Percentiles rank a stretch among this genome's conserved stretches.
Evolutionary conservation across 805 yeast genomes (phyloP).

Genomic region (Metschnikowia henanensis): DNA sequence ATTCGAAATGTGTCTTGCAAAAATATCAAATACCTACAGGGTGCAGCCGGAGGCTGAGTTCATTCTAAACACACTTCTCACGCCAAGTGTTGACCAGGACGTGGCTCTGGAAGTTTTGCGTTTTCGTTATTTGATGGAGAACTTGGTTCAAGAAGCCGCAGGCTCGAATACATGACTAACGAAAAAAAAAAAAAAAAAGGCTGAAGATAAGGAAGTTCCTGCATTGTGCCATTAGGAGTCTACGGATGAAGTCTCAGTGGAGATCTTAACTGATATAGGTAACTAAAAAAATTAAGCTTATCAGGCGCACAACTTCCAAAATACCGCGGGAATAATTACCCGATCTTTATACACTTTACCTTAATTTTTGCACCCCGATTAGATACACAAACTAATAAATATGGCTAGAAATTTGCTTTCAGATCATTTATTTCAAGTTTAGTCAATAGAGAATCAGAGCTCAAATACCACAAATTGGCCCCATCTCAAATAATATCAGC

Average conservation of each 20-base stretch:
- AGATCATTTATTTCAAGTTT: neutral
- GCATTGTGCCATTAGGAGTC: no score
- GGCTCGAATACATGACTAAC: no score
- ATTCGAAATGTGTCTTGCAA: conserved; percentile 5
- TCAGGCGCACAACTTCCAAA: neutral
- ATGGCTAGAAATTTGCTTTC: conserved; percentile 7
- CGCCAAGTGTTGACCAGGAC: conserved; percentile 34
- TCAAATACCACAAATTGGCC: neutral
- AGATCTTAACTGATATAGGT: conserved; percentile 6
- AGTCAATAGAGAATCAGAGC: neutral
- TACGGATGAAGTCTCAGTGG: no score
- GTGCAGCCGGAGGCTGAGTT: conserved; percentile 37
- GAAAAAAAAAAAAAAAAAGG: no score
- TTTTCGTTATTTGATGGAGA: conserved; percentile 27
- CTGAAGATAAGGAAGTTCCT: conserved; percentile 3
- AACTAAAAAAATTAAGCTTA: conserved; percentile 8
- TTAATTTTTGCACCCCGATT: conserved; percentile 9
- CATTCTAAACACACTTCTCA: conserved; percentile 35
- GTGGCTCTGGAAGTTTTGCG: conserved; percentile 41
- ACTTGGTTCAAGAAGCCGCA: conserved; percentile 9
- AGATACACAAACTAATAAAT: conserved; percentile 8
- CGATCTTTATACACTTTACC: conserved; percentile 5
- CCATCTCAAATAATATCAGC: conserved; percentile 18
- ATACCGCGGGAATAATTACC: conserved; percentile 7
- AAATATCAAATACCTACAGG: conserved; percentile 22